Conservation (phyloP, 495 filamentous ascomycete species). For the Xylaria nigripes region DNA sequence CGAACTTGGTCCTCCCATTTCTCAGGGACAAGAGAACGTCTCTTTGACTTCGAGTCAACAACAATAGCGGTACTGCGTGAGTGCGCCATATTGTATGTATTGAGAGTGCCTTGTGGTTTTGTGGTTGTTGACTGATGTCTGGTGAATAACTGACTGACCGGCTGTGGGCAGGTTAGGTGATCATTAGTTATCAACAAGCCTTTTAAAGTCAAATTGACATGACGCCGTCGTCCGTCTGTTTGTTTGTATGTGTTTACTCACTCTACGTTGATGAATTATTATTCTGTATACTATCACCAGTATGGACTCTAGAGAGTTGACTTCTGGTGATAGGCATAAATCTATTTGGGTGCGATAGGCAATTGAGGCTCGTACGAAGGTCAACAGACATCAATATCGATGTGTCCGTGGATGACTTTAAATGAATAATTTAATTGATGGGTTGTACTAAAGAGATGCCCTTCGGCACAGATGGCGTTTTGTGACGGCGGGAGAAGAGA, state of each 20-base stretch:
- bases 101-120: not conserved
- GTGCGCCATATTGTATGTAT: slow-evolving; percentile 30
- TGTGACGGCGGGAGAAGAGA: not conserved
- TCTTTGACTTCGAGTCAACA: slow-evolving; percentile 31
- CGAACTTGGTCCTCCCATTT: slow-evolving; percentile 48
- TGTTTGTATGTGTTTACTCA: slow-evolving; percentile 10
- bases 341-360: slow-evolving; percentile 60
- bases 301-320: slow-evolving; percentile 63
- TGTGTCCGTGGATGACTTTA: slow-evolving; percentile 19
- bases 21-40: slow-evolving; percentile 40
- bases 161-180: not conserved
- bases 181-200: not conserved
- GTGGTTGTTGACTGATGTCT: slow-evolving; percentile 7
- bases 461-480: slow-evolving; percentile 19
- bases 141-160: not conserved
- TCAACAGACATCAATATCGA: slow-evolving; percentile 70
- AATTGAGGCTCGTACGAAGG: slow-evolving; percentile 58
- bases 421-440: slow-evolving; percentile 18
- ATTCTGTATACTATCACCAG: slow-evolving; percentile 54
- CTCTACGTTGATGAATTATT: slow-evolving; percentile 36
- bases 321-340: slow-evolving; percentile 65
- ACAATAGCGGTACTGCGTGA: slow-evolving; percentile 30
- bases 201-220: not conserved
- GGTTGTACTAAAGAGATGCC: slow-evolving; percentile 10
- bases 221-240: not conserved